phyloP scores from a whole-genome alignment of 2,329 filamentous ascomycete species.

The Trichophyton mentagrophytes region DNA sequence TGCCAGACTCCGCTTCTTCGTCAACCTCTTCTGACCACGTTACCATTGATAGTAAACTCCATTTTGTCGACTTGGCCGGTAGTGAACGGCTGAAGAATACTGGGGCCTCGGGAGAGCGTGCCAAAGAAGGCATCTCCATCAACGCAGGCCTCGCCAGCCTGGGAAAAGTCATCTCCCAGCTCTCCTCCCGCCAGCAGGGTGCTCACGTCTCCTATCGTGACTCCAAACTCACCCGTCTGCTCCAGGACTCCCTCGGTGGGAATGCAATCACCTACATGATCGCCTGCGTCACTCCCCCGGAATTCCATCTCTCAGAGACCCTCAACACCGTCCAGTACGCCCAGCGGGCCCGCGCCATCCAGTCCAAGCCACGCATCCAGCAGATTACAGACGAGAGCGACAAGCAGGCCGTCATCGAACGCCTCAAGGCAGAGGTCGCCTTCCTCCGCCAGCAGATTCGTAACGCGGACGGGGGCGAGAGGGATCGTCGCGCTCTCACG shows the following conservation, averaged over 20 bases:
- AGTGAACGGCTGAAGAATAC: slow-evolving; percentile 97
- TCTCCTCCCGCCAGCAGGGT: slow-evolving; percentile 76
- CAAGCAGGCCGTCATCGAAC: slow-evolving; percentile 85
- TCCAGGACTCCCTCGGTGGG: slow-evolving; percentile 92
- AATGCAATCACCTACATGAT: slow-evolving; percentile 99
- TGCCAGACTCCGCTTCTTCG: slow-evolving; percentile 69
- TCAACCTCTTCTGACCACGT: slow-evolving; percentile 60
- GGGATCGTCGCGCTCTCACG: slow-evolving; percentile 35
- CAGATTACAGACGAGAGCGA: slow-evolving; percentile 78
- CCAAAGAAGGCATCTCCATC: slow-evolving; percentile 94
- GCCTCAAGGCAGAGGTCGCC: slow-evolving; percentile 82
- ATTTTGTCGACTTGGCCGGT: slow-evolving; percentile 94
- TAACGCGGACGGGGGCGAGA: slow-evolving; percentile 58
- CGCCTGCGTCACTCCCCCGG: slow-evolving; percentile 89
- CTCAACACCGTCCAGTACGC: slow-evolving; percentile 96
- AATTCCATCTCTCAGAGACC: slow-evolving; percentile 95
- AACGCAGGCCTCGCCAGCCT: slow-evolving; percentile 89
- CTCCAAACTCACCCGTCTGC: slow-evolving; percentile 84
- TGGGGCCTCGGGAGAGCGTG: slow-evolving; percentile 83
- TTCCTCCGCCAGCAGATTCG: slow-evolving; percentile 91
- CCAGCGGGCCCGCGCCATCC: slow-evolving; percentile 86
- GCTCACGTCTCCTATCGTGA: slow-evolving; percentile 95
- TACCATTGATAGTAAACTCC: slow-evolving; percentile 92
- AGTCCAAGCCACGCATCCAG: slow-evolving; percentile 94
- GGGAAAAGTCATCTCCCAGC: slow-evolving; percentile 95